Evolutionary conservation across 192 early-diverging fungal genomes (phyloP).

Genomic region (Funneliformis geosporum): DNA sequence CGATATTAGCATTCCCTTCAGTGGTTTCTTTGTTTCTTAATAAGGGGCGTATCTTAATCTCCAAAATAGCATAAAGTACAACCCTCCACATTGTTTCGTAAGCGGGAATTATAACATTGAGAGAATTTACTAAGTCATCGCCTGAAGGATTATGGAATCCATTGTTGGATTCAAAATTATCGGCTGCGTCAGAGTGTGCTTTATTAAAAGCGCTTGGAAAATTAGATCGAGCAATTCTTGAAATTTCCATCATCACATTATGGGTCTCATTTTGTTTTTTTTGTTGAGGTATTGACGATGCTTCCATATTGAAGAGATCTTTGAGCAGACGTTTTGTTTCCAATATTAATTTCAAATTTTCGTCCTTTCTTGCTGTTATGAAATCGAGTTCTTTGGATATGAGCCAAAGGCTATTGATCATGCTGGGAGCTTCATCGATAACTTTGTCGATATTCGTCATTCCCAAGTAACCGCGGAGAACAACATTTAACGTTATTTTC

Average conservation of each 20-base stretch:
- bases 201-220: not conserved
- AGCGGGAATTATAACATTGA: slow-evolving; percentile 17
- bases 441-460: not conserved
- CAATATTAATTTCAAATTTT: not conserved
- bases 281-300: not conserved
- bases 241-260: not conserved
- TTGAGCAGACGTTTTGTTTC: not conserved
- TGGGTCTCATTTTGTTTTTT: not conserved
- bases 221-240: not conserved
- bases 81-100: slow-evolving; percentile 29
- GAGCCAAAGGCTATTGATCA: not conserved
- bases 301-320: not conserved
- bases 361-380: not conserved
- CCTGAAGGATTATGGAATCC: not conserved
- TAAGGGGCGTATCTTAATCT: not conserved
- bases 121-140: not conserved
- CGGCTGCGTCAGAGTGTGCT: not conserved
- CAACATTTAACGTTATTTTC: not conserved
- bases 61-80: not conserved
- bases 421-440: not conserved
- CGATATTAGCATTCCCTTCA: not conserved
- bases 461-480: not conserved
- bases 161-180: not conserved
- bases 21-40: not conserved
- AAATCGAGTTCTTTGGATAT: not conserved